phyloP scores from a whole-genome alignment of 106 monocot genomes.

The Gastrodia elata region DNA sequence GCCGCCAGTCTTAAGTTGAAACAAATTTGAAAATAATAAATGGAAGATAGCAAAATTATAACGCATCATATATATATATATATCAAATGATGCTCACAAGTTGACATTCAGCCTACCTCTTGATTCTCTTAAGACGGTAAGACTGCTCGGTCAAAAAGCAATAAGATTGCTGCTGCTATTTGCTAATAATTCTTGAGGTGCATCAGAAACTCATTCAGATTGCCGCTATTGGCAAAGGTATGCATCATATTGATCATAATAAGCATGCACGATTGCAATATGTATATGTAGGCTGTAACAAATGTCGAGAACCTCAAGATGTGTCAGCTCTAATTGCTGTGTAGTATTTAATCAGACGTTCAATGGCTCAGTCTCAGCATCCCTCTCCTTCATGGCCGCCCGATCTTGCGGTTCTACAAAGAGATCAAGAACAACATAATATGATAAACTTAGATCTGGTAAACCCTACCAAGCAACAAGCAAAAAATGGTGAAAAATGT shows the following conservation, averaged over 20 bases:
- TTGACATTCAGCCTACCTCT: neutral
- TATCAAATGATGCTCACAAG: neutral
- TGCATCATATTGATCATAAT: neutral
- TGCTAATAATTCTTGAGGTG: neutral
- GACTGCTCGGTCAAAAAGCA: neutral
- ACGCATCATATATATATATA: neutral
- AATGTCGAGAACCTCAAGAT: neutral
- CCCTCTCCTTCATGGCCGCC: slow-evolving; percentile 51
- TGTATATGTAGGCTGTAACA: neutral
- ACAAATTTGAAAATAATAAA: neutral
- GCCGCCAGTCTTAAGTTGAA: neutral
- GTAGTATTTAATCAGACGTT: slow-evolving; percentile 13
- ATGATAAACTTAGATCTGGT: neutral
- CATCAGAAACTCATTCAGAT: neutral
- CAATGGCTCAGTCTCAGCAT: slow-evolving; percentile 45
- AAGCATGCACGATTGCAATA: neutral
- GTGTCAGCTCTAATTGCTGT: neutral
- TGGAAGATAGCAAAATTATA: neutral
- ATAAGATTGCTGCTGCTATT: neutral
- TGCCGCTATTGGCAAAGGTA: neutral
- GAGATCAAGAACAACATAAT: neutral
- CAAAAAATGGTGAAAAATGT: neutral
- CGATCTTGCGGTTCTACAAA: slow-evolving; percentile 64
- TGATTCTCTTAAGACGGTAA: neutral
- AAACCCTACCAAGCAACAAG: too few relatives aligned